phyloP scores from a whole-genome alignment of 1,139 yeast genomes.

The Yamadazyma membranifaciens region DNA sequence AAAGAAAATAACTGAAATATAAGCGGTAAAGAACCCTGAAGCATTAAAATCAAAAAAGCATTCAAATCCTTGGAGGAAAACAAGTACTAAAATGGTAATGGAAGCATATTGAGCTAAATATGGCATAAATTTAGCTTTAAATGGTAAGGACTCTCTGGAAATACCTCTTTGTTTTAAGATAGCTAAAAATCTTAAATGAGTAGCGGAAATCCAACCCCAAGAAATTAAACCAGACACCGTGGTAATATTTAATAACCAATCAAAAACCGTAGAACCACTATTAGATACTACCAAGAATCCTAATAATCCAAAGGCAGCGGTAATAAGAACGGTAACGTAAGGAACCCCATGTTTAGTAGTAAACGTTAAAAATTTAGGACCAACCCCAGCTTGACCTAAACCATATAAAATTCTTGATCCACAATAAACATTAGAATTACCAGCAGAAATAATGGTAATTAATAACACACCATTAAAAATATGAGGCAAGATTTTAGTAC shows the following conservation, averaged over 20 bases:
- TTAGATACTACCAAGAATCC: conserved; percentile 69
- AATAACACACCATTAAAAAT: conserved; percentile 76
- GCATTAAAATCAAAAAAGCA: conserved; percentile 59
- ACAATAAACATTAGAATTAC: conserved; percentile 76
- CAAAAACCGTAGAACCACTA: conserved; percentile 67
- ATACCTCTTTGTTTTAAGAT: conserved; percentile 60
- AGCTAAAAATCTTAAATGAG: conserved; percentile 68
- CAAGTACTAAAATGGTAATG: conserved; percentile 48
- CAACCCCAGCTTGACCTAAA: conserved; percentile 58
- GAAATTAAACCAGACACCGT: conserved; percentile 75
- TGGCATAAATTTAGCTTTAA: conserved; percentile 69
- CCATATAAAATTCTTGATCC: conserved; percentile 74
- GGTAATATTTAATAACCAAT: conserved; percentile 80
- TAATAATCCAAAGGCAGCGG: conserved; percentile 61
- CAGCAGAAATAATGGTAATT: conserved; percentile 71
- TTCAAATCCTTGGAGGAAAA: conserved; percentile 68
- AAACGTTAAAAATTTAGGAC: conserved; percentile 53
- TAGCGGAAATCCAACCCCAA: conserved; percentile 66
- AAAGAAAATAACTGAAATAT: conserved; percentile 60
- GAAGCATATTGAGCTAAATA: conserved; percentile 59
- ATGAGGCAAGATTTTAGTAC: conserved; percentile 66
- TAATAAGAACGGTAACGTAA: conserved; percentile 52
- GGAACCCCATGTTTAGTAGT: conserved; percentile 71
- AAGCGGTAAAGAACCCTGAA: conserved; percentile 61
- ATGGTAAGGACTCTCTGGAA: conserved; percentile 64